Percentiles rank a stretch among this genome's conserved stretches.
phyloP scores from a whole-genome alignment of 2,329 filamentous ascomycete genomes.

The Colletotrichum agaves region DNA sequence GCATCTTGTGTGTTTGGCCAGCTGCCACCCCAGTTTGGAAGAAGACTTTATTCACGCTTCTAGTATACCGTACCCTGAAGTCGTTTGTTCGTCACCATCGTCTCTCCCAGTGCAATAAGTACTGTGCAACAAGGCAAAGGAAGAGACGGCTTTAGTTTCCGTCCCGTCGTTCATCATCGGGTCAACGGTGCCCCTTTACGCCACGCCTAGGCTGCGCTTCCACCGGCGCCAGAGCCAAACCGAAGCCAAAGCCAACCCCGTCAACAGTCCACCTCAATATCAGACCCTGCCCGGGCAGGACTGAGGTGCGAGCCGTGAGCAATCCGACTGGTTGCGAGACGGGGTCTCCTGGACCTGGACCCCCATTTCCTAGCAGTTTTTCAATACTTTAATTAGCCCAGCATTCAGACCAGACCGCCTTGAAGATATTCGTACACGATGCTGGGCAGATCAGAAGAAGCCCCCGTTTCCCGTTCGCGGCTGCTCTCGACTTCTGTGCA shows the following conservation, averaged over 20 bases:
- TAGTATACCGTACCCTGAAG: not conserved
- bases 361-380: conserved; percentile 14
- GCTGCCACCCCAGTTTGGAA: conserved; percentile 16
- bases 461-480: not conserved
- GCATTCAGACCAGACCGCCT: not conserved
- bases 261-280: conserved; percentile 18
- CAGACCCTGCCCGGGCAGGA: conserved; percentile 13
- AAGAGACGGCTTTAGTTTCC: not conserved
- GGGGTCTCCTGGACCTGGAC: conserved; percentile 4
- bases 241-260: conserved; percentile 23
- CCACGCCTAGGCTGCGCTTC: not conserved
- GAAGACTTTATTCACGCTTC: not conserved
- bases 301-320: conserved; percentile 4
- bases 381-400: not conserved
- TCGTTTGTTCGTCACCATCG: not conserved
- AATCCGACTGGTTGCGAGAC: conserved; percentile 10
- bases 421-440: no score
- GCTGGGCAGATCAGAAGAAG: not conserved
- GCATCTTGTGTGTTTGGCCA: conserved; percentile 3
- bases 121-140: not conserved
- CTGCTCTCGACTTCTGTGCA: not conserved
- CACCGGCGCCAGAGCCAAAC: conserved; percentile 11
- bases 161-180: conserved; percentile 10
- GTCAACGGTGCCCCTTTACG: conserved; percentile 19
- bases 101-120: not conserved